These are phyloP conservation scores for Cicer cuneatum DNA, from an alignment of 306 rosid genomes.

Conservation along the genomic window DNA sequence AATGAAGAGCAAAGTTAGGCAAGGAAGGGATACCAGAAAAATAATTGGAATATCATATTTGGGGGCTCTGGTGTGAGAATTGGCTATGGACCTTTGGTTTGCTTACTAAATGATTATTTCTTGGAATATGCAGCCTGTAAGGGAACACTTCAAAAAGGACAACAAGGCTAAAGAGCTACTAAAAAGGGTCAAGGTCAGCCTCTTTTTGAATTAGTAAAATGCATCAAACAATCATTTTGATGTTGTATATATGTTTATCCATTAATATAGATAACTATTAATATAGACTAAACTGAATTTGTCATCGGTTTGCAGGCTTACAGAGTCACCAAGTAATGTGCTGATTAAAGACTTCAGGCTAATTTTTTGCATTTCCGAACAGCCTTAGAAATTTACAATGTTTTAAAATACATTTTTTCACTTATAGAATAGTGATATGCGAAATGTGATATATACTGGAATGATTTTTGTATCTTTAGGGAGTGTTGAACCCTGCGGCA, in stretches of 20 bases:
- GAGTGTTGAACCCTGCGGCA: not conserved
- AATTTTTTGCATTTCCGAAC: conserved; percentile 25
- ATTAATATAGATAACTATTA: too few relatives aligned
- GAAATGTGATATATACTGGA: not conserved
- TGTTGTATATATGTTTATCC: not conserved
- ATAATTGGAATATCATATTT: not conserved
- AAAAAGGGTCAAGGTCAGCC: conserved; percentile 72
- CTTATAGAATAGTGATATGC: conserved; percentile 5
- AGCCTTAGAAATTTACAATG: not conserved
- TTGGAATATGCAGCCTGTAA: conserved; percentile 68
- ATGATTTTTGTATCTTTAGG: conserved; percentile 13
- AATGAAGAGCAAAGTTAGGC: not conserved
- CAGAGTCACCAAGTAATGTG: conserved; percentile 50
- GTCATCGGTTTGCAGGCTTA: conserved; percentile 47
- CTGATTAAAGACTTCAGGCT: conserved; percentile 13
- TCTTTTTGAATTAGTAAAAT: conserved; percentile 16
- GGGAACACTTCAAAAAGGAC: conserved; percentile 75
- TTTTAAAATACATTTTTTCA: conserved; percentile 1
- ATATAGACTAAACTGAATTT: conserved; percentile 17
- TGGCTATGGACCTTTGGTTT: not conserved
- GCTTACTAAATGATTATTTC: conserved; percentile 28
- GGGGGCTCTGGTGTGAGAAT: not conserved
- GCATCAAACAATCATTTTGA: not conserved
- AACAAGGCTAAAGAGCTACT: conserved; percentile 71
- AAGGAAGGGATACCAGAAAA: not conserved